phyloP scores from a whole-genome alignment of 768 basidiomycete genomes.

The Terana coerulea region DNA sequence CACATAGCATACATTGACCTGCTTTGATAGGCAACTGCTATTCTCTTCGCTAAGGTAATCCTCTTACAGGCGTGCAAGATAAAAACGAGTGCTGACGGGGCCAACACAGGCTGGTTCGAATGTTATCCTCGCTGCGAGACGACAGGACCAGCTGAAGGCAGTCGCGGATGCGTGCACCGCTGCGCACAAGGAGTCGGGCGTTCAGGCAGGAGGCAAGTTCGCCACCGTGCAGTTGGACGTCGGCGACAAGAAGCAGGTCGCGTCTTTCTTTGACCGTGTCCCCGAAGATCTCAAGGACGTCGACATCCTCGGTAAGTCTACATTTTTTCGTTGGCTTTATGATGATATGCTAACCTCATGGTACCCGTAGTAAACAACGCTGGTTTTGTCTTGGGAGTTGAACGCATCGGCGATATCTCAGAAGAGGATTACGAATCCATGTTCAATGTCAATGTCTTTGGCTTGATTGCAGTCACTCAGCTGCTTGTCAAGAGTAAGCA shows the following conservation, averaged over 20 bases:
- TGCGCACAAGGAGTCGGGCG: slow-evolving; percentile 70
- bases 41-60: slow-evolving; percentile 87
- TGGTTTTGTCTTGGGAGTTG: slow-evolving; percentile 86
- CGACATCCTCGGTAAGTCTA: slow-evolving; percentile 80
- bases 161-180: slow-evolving; percentile 63
- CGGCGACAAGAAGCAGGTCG: slow-evolving; percentile 69
- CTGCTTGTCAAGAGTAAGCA: slow-evolving; percentile 37
- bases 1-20: neutral
- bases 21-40: slow-evolving; percentile 67
- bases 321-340: neutral
- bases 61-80: neutral
- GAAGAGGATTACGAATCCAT: slow-evolving; percentile 72
- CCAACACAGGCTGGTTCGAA: slow-evolving; percentile 73
- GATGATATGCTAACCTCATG: neutral
- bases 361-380: slow-evolving; percentile 65
- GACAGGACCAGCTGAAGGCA: slow-evolving; percentile 65
- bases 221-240: slow-evolving; percentile 74
- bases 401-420: slow-evolving; percentile 79
- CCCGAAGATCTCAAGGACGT: slow-evolving; percentile 67
- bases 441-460: slow-evolving; percentile 60
- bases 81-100: neutral
- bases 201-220: slow-evolving; percentile 76
- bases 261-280: slow-evolving; percentile 65
- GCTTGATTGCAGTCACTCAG: slow-evolving; percentile 82
- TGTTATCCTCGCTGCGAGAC: slow-evolving; percentile 78